phyloP scores from a whole-genome alignment of 257 asterid species.

The Penstemon newberryi region DNA sequence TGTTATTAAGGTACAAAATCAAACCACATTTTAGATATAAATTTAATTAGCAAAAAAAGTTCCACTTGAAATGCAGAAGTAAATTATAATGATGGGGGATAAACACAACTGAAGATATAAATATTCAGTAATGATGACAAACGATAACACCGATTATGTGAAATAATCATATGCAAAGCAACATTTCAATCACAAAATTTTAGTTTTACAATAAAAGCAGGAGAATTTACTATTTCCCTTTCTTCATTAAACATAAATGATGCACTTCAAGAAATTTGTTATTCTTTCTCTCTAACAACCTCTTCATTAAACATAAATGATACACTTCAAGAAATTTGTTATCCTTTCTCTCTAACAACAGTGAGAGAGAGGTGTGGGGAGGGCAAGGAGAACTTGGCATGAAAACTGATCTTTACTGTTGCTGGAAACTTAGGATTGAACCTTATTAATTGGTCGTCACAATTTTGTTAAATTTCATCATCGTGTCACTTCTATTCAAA shows the following conservation, averaged over 20 bases:
- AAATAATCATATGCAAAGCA: neutral
- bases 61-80: neutral
- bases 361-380: neutral
- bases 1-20: slow-evolving; percentile 14
- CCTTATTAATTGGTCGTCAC: neutral
- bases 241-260: no score
- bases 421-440: neutral
- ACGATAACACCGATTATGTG: neutral
- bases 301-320: no score
- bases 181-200: no score
- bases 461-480: slow-evolving; percentile 4
- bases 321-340: neutral
- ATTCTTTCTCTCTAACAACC: neutral
- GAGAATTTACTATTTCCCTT: neutral
- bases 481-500: neutral
- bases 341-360: neutral
- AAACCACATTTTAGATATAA: neutral
- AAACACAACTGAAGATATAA: slow-evolving; percentile 9
- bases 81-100: neutral
- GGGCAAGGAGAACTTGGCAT: neutral
- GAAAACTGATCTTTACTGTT: neutral
- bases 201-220: neutral
- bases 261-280: neutral
- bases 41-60: slow-evolving; percentile 5
- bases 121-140: neutral